These are phyloP conservation scores for Phytophthora syringae DNA, from an alignment of 352 stramenopile genomes.

Conservation along the genomic window DNA sequence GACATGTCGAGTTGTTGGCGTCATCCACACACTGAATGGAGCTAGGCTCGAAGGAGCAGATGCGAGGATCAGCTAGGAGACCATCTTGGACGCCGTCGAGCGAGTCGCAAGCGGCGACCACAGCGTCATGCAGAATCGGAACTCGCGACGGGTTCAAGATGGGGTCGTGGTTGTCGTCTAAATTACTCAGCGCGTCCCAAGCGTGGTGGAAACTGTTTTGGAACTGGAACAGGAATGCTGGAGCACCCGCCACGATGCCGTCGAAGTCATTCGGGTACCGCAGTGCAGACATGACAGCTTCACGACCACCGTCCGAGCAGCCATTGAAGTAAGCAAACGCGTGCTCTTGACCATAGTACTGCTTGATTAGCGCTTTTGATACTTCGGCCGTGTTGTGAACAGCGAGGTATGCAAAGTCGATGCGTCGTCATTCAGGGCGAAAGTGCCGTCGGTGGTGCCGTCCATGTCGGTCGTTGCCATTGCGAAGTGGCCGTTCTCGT, in stretches of 20 bases:
- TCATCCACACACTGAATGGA: constrained; percentile 20
- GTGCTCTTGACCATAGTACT: constrained; percentile 44
- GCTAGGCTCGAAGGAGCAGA: constrained; percentile 25
- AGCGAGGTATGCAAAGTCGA: constrained; percentile 44
- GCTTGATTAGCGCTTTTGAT: constrained; percentile 44
- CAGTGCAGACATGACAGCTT: constrained; percentile 42
- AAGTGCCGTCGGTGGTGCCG: constrained; percentile 32
- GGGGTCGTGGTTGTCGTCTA: constrained; percentile 18
- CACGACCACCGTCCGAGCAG: constrained; percentile 43
- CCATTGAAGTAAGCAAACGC: constrained; percentile 48
- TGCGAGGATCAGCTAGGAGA: constrained; percentile 26
- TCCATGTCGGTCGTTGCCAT: constrained; percentile 42
- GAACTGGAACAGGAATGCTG: constrained; percentile 39
- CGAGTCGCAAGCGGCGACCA: constrained; percentile 30
- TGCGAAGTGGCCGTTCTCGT: constrained; percentile 39
- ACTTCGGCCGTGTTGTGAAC: constrained; percentile 38
- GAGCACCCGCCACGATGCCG: constrained; percentile 40
- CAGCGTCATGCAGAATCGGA: constrained; percentile 34
- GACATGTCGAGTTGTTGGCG: constrained; percentile 8
- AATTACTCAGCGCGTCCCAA: constrained; percentile 34
- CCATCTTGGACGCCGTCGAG: constrained; percentile 33
- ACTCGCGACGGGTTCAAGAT: constrained; percentile 33
- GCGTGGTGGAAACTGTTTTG: constrained; percentile 48
- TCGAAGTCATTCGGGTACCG: constrained; percentile 45
- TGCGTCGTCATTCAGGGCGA: constrained; percentile 34